Conservation (phyloP, 2,329 filamentous ascomycete genomes). For the Penicillium fuscoglaucum region DNA sequence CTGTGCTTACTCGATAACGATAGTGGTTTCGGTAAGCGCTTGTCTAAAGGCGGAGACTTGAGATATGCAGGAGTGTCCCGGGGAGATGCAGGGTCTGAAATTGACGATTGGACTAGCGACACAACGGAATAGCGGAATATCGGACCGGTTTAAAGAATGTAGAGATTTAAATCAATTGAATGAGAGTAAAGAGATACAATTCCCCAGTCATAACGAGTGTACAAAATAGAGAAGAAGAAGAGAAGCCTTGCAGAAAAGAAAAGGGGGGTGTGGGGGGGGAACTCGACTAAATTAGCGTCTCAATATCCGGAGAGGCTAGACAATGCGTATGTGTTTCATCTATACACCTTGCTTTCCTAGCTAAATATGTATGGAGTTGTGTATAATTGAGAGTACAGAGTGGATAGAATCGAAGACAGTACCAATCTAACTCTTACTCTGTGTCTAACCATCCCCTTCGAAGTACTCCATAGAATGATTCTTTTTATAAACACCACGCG, state of each 20-base stretch:
- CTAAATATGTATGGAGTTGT: neutral
- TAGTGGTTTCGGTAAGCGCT: conserved; percentile 4
- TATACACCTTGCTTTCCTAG: neutral
- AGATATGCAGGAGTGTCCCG: neutral
- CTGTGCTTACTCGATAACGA: conserved; percentile 1
- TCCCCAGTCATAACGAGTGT: conserved; percentile 1
- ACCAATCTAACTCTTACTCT: neutral
- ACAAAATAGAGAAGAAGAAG: conserved; percentile 7
- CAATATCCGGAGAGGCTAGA: conserved; percentile 4
- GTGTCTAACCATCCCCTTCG: neutral
- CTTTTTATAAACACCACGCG: neutral
- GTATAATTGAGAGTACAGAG: neutral
- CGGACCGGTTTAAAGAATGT: neutral
- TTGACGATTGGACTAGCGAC: too few species aligned
- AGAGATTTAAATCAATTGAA: conserved; percentile 3
- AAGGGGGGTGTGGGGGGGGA: conserved; percentile 5
- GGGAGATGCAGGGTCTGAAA: neutral
- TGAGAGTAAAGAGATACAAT: neutral
- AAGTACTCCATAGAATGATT: neutral
- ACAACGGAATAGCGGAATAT: neutral
- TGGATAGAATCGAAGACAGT: neutral
- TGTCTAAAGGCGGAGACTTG: neutral
- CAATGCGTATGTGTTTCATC: conserved; percentile 4
- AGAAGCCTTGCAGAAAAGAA: conserved; percentile 13
- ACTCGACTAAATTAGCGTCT: conserved; percentile 4